phyloP scores from a whole-genome alignment of 1,284 basidiomycete genomes.

The Naganishia liquefaciens region DNA sequence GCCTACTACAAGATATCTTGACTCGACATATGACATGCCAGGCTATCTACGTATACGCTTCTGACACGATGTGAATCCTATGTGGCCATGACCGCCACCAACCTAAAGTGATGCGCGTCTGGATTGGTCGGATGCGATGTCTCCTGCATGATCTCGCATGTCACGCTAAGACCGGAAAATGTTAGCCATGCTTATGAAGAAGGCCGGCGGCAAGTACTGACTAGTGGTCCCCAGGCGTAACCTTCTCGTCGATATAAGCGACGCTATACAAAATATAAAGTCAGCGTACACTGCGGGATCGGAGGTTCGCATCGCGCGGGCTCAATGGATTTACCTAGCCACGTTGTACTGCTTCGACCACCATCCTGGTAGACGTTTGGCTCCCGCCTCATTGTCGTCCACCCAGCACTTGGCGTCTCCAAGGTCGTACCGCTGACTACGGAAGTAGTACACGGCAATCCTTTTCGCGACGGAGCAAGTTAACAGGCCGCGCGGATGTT shows the following conservation, averaged over 20 bases:
- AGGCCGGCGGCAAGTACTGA: conserved; percentile 33
- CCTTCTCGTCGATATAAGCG: conserved; percentile 52
- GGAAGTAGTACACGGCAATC: conserved; percentile 54
- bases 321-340: conserved; percentile 42
- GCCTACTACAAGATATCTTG: too few relatives aligned
- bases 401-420: conserved; percentile 55
- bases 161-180: conserved; percentile 41
- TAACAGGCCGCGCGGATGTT: conserved; percentile 10
- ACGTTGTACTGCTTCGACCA: conserved; percentile 52
- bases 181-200: too few relatives aligned
- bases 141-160: conserved; percentile 50
- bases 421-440: conserved; percentile 51
- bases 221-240: conserved; percentile 51
- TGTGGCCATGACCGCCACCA: conserved; percentile 55
- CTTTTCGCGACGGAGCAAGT: conserved; percentile 31
- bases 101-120: conserved; percentile 52
- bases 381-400: conserved; percentile 52
- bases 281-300: conserved; percentile 4
- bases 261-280: conserved; percentile 39
- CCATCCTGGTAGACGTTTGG: conserved; percentile 46
- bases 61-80: conserved; percentile 33
- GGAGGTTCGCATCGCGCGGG: too few relatives aligned
- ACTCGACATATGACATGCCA: too few relatives aligned
- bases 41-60: background rate
- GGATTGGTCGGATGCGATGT: conserved; percentile 48